phyloP scores from a whole-genome alignment of 768 basidiomycete species.

The Brasilioporus rufonigricans region DNA sequence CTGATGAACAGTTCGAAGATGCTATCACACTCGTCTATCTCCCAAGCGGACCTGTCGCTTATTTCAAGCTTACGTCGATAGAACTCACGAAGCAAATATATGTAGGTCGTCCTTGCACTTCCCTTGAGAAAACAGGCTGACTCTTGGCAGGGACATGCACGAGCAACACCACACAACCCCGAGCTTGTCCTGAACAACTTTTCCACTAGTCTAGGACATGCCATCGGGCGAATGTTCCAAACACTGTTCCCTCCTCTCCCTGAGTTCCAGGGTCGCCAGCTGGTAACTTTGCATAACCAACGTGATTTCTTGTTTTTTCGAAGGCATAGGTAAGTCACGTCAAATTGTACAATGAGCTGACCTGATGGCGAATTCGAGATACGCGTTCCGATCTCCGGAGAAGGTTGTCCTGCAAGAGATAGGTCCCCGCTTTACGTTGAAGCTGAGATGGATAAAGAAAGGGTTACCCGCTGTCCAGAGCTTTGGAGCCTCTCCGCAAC shows the following conservation, averaged over 20 bases:
- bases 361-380: slow-evolving; percentile 44
- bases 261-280: slow-evolving; percentile 94
- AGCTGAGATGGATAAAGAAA: slow-evolving; percentile 84
- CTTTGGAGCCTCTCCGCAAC: slow-evolving; percentile 59
- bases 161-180: slow-evolving; percentile 88
- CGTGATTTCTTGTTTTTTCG: slow-evolving; percentile 98
- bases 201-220: slow-evolving; percentile 89
- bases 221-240: slow-evolving; percentile 93
- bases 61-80: slow-evolving; percentile 91
- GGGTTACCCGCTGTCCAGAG: slow-evolving; percentile 81
- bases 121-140: slow-evolving; percentile 3
- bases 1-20: slow-evolving; percentile 47
- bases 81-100: slow-evolving; percentile 84
- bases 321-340: slow-evolving; percentile 72
- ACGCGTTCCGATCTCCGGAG: slow-evolving; percentile 88
- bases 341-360: neutral
- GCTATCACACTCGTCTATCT: slow-evolving; percentile 90
- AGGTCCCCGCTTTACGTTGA: slow-evolving; percentile 94
- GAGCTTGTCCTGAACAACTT: slow-evolving; percentile 96
- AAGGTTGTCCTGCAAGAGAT: slow-evolving; percentile 96
- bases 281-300: slow-evolving; percentile 96
- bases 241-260: slow-evolving; percentile 94
- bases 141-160: slow-evolving; percentile 74
- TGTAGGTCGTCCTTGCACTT: slow-evolving; percentile 42
- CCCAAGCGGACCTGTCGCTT: slow-evolving; percentile 90